These are phyloP conservation scores for Prunus campanulata DNA, from an alignment of 306 rosid species.

Conservation along the genomic window DNA sequence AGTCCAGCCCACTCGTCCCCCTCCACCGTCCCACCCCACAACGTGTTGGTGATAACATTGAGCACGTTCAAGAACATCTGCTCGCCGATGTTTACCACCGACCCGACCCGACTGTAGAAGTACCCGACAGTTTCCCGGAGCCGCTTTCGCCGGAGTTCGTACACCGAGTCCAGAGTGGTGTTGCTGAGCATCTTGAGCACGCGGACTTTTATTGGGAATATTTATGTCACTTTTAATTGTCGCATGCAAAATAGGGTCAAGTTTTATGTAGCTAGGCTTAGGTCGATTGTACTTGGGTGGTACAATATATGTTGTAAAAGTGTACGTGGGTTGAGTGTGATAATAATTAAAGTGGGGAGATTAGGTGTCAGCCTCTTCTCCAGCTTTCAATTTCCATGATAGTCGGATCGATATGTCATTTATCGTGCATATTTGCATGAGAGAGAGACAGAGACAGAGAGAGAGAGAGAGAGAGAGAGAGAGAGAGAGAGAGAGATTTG, in stretches of 20 bases:
- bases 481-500: background rate
- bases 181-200: slow-evolving; percentile 67
- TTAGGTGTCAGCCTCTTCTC: background rate
- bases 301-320: no score
- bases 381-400: background rate
- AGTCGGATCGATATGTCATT: background rate
- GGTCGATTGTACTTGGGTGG: slow-evolving; percentile 15
- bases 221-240: background rate
- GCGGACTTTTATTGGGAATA: slow-evolving; percentile 18
- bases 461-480: no score
- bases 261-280: background rate
- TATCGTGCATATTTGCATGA: background rate
- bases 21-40: slow-evolving; percentile 72
- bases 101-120: slow-evolving; percentile 34
- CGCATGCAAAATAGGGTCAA: background rate
- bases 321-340: slow-evolving; percentile 25
- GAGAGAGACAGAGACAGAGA: no score
- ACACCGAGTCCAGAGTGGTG: slow-evolving; percentile 50
- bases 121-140: slow-evolving; percentile 39
- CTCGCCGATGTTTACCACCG: slow-evolving; percentile 51
- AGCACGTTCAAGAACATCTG: slow-evolving; percentile 53
- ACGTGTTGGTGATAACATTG: slow-evolving; percentile 61
- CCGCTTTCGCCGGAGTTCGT: slow-evolving; percentile 54
- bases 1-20: slow-evolving; percentile 43
- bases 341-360: background rate